Evolutionary conservation across 345 rosid genomes (phyloP).

Genomic region (Schrenkiella parvula): DNA sequence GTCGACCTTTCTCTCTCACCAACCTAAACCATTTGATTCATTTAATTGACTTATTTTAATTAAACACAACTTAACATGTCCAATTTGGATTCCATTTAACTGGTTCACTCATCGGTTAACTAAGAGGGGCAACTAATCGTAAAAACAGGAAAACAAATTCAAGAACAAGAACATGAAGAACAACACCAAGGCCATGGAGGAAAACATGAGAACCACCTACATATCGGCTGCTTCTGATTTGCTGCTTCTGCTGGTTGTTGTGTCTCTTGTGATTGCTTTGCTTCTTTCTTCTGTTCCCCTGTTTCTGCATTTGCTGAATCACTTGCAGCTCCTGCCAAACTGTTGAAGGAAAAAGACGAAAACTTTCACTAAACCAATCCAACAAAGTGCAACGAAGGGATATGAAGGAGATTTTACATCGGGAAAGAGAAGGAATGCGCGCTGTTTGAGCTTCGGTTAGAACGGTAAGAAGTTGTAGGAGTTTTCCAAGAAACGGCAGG

Average conservation of each 20-base stretch:
- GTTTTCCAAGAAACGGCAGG: constrained; percentile 34
- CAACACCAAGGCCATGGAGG: constrained; percentile 32
- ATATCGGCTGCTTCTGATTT: constrained; percentile 13
- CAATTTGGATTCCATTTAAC: not conserved
- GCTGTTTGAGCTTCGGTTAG: constrained; percentile 44
- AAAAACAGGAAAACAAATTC: not conserved
- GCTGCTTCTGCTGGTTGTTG: constrained; percentile 7
- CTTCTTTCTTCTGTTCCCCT: constrained; percentile 29
- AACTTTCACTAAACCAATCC: not conserved
- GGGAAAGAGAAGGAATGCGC: constrained; percentile 51
- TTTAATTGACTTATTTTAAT: not conserved
- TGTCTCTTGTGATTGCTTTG: not conserved
- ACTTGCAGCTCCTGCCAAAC: constrained; percentile 35
- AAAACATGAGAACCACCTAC: constrained; percentile 34
- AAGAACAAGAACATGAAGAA: constrained; percentile 19
- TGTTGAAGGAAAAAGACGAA: constrained; percentile 12
- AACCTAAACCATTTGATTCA: not conserved
- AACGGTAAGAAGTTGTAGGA: constrained; percentile 32
- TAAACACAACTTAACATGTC: not conserved
- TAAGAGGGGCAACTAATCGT: not conserved
- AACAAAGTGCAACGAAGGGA: not conserved
- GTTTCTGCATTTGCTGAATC: constrained; percentile 9
- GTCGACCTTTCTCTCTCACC: not conserved
- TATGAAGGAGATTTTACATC: constrained; percentile 30
- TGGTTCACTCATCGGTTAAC: not conserved